Base-by-base conservation (phyloP, 2,329 filamentous ascomycete species). In the Amylocarpus encephaloides region DNA sequence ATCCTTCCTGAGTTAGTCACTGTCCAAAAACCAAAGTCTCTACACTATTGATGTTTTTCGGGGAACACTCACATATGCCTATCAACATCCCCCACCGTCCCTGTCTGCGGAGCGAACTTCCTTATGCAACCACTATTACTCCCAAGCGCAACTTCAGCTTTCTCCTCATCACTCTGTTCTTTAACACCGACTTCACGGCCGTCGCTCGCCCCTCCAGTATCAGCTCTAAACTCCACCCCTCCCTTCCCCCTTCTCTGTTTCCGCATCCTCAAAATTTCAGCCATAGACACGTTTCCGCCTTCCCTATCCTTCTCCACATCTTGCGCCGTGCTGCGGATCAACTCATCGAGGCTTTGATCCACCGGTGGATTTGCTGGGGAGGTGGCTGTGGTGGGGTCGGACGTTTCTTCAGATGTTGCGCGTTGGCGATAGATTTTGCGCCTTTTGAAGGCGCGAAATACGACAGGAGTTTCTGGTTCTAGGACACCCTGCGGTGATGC, bases 1-100 rank as follows among this genome's bases (percentile, higher is more conserved):
- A 81, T 85, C 85, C 86, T 90, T 81, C 73, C 75, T 77, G 73
- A 71, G 80, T 90, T 80, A 90, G 86, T 70, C 66, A 63, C 67
- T 64, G 30, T 58, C 56, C 64, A 54, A 55, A 43, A 43, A 35
- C 64, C 52, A 46, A 30, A n/a, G 13, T 15, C 12, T 15, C 7
- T 41, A 35, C 12, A 32, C 5, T 39, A 18, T 6, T 3, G 32
- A 19, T 39, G n/a, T n/a, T n/a, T 6, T 15, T 11, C 15, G 36
- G 38, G 30, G 35, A 26, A 19, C 39, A 80, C 84, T 82, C 77
- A 92, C 87, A 92, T 88, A 71, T 91, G 86, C 69, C 75, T 84
- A 66, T 90, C 85, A 55, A 83, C 76, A 49, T 86, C 83, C 32
- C 78, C 76, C 0, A 83, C 73, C 53, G 83, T 69, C 0, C 86